A percentile compares a stretch with the other conserved stretches of the same genome.
phyloP scores from a whole-genome alignment of 345 rosid species.

The Eucalyptus rudis region DNA sequence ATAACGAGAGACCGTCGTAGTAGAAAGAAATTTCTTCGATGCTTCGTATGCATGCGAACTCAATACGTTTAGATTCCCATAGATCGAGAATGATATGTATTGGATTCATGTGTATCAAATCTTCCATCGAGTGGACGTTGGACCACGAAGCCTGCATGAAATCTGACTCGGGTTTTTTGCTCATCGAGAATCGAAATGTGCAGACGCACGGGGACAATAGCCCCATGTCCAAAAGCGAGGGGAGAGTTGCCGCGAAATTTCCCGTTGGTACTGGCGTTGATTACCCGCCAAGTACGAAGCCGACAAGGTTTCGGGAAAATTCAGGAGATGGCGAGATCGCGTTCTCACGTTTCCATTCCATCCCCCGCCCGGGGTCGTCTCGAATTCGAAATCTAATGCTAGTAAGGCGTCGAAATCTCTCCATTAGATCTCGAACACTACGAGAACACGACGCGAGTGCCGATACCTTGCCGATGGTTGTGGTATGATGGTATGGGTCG shows the following conservation, averaged over 20 bases:
- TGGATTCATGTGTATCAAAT: neutral
- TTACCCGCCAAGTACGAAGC: neutral
- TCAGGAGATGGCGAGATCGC: neutral
- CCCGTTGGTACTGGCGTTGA: neutral
- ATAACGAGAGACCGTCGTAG: neutral
- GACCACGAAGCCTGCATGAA: neutral
- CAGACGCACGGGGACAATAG: neutral
- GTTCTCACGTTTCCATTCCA: neutral
- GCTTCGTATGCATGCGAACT: neutral
- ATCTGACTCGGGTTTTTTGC: neutral
- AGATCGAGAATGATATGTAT: neutral
- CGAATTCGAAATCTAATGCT: neutral
- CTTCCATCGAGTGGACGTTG: neutral
- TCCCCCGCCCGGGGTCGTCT: neutral
- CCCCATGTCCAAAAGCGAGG: neutral
- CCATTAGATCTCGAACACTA: neutral
- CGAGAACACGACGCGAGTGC: neutral
- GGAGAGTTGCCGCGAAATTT: neutral
- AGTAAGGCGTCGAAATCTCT: accelerated
- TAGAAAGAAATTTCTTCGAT: neutral
- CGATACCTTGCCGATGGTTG: neutral
- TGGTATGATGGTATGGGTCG: neutral
- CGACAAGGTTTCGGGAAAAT: neutral
- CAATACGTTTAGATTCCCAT: neutral
- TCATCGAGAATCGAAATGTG: neutral